Evolutionary conservation across 73 alveolate species (phyloP), one percentile per base, ranked within the genome.

Genomic region (Urostyla sp.): DNA sequence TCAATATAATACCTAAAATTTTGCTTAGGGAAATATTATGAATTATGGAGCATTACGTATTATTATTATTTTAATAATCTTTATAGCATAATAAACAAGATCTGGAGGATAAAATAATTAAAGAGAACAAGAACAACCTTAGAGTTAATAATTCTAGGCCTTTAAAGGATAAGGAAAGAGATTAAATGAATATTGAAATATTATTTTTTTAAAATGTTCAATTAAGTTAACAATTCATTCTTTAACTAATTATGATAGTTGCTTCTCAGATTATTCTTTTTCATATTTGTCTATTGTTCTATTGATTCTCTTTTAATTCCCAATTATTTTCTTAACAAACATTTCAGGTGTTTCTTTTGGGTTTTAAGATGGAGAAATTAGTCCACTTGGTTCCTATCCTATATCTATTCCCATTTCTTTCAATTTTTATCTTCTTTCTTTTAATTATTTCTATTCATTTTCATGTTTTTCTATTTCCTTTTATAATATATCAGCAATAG

Each of bases 391-490:
- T 54, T 57, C 51, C 38, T 53, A 35, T 34, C 38, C 5, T 69
- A 69, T 27, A 15, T 26, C 60, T 8, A 81, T 69, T 28, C 91
- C 91, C 26, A 18, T 0, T 6, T 21, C 40, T 32, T 54, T 81
- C 2, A 81, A 60, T 48, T 81, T 72, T 15, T 51, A 79, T 53
- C 69, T 81, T 44, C 32, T 67, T 21, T 38, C 79, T 28, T 81
- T 32, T 0, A 81, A 75, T 38, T 43, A 38, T 27, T 31, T 20
- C 66, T 75, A 67, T 53, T 85, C 93, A 26, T 35, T 59, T 27
- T 85, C 67, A 31, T 85, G 85, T 75, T 85, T 85, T 44, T 75
- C 85, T 23, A 85, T 57, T 67, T 85, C 93, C 16, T 24, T 51
- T 38, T 85, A 69, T 0, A 85, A 85, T 2, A 85, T 80, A 48